phyloP scores from a whole-genome alignment of 805 yeast species.

The Saccharomycopsis malanga region DNA sequence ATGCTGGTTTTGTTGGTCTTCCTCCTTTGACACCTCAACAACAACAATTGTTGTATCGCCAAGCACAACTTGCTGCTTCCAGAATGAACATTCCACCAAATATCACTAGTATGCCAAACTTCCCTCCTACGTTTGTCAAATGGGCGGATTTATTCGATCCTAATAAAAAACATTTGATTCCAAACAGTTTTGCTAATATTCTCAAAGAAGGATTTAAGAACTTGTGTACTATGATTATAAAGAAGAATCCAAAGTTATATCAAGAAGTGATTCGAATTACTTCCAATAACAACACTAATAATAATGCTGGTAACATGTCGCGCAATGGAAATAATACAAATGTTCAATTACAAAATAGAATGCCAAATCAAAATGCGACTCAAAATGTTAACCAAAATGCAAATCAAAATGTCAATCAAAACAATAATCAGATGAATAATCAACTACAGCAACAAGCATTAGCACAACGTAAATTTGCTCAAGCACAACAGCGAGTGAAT shows the following conservation, averaged over 20 bases:
- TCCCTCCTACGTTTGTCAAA: slow-evolving; percentile 56
- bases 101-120: slow-evolving; percentile 49
- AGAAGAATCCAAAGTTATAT: slow-evolving; percentile 10
- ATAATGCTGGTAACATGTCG: neutral
- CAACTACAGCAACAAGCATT: slow-evolving; percentile 7
- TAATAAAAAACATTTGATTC: slow-evolving; percentile 43
- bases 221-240: slow-evolving; percentile 9
- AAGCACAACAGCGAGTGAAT: neutral
- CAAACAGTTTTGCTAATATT: slow-evolving; percentile 31
- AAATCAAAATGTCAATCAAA: neutral
- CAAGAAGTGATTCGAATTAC: slow-evolving; percentile 8
- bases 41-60: slow-evolving; percentile 13
- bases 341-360: neutral
- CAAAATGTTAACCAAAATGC: neutral
- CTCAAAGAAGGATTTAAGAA: slow-evolving; percentile 12
- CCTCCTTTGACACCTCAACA: slow-evolving; percentile 14
- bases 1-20: slow-evolving; percentile 19
- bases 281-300: slow-evolving; percentile 2
- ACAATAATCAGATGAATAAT: neutral
- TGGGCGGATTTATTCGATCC: slow-evolving; percentile 61
- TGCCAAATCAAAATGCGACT: neutral
- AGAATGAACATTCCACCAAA: slow-evolving; percentile 42
- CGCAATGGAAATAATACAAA: slow-evolving; percentile 3
- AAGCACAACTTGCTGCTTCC: slow-evolving; percentile 20
- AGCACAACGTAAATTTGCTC: slow-evolving; percentile 13